These are phyloP conservation scores for Nitzschia sp. DNA, from an alignment of 108 stramenopile genomes.

Conservation along the genomic window DNA sequence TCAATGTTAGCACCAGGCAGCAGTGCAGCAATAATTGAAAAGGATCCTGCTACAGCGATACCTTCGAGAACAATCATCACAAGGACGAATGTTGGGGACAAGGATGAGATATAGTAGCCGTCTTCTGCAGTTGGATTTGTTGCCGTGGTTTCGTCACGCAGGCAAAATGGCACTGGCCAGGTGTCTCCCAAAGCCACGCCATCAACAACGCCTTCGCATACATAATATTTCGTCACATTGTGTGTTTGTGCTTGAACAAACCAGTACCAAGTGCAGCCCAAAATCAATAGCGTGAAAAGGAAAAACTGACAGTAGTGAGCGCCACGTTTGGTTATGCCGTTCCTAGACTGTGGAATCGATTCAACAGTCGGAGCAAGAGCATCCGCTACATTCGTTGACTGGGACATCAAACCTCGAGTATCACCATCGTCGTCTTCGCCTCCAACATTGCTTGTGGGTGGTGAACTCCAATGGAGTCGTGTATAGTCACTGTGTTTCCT, in stretches of 20 bases:
- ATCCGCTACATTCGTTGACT: background rate
- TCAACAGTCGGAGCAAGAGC: background rate
- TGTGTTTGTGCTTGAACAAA: background rate
- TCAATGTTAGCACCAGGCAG: no score
- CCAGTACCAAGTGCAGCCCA: background rate
- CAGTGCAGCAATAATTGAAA: no score
- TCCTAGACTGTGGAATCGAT: background rate
- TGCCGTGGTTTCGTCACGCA: background rate
- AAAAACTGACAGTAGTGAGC: background rate
- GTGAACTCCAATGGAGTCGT: background rate
- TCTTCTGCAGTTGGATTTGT: background rate
- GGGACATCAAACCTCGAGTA: background rate
- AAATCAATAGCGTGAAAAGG: background rate
- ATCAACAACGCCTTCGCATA: background rate
- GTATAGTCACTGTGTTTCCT: background rate
- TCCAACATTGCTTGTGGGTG: background rate
- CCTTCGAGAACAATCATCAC: background rate
- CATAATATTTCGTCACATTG: background rate
- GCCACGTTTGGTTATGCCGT: background rate
- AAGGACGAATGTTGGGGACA: background rate
- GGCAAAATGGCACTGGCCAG: background rate
- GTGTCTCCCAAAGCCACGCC: background rate
- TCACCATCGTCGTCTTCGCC: background rate
- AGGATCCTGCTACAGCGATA: no score
- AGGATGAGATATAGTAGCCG: background rate